Conservation (phyloP, 2,329 filamentous ascomycete species). For the Septoria petroselini region DNA sequence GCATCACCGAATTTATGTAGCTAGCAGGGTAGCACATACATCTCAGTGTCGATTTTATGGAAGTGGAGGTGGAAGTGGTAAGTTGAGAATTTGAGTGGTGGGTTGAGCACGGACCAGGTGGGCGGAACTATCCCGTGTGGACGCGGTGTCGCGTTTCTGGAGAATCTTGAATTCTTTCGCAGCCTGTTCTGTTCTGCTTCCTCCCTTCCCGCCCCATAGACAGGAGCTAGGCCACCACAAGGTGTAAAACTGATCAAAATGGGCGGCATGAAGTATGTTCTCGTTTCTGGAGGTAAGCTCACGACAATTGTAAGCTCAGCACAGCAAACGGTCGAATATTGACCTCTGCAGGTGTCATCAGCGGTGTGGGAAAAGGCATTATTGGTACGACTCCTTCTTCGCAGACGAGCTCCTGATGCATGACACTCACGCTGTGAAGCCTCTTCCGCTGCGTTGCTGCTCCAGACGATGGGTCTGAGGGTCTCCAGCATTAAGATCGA, state of each 20-base stretch:
- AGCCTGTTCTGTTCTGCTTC: constrained; percentile 26
- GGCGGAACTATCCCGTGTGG: too few species aligned
- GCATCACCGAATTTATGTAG: too few species aligned
- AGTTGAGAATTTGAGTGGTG: too few species aligned
- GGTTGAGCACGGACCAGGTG: too few species aligned
- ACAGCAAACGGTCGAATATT: not conserved
- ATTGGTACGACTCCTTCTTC: constrained; percentile 53
- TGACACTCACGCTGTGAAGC: constrained; percentile 40
- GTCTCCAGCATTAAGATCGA: constrained; percentile 68
- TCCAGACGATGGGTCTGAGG: constrained; percentile 77
- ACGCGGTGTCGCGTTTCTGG: not conserved
- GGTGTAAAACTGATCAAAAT: constrained; percentile 27
- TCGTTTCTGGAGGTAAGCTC: constrained; percentile 69
- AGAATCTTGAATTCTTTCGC: not conserved
- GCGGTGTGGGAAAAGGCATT: constrained; percentile 62
- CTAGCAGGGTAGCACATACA: too few species aligned
- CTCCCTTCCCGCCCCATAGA: constrained; percentile 44
- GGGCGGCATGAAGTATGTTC: constrained; percentile 70
- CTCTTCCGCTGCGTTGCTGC: constrained; percentile 68
- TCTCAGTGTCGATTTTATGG: too few species aligned
- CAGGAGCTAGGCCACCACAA: constrained; percentile 42
- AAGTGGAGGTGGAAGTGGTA: too few species aligned
- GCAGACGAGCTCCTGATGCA: not conserved
- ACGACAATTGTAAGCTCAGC: not conserved
- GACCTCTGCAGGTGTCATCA: constrained; percentile 50